Evolutionary conservation across 2,329 filamentous ascomycete species (phyloP), one percentile per base, ranked within the genome.

Genomic region (Fusarium sublunatum): DNA sequence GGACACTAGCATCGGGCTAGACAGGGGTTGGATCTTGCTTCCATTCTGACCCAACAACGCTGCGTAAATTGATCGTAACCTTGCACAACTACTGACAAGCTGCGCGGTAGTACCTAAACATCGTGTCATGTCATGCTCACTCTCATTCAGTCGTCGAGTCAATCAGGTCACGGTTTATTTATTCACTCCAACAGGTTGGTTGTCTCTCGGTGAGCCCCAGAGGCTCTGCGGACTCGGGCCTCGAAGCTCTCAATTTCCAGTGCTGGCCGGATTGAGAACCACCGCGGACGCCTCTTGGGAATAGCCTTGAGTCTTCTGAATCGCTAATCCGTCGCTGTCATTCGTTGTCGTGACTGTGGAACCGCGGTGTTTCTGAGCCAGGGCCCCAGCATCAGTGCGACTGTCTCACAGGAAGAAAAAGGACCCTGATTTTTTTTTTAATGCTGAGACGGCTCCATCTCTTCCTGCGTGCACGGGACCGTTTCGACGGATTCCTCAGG

Each of bases 341-440:
- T 68, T 68, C 56, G 68, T 50, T 40, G 56, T 45, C 47, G 40
- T 55, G 35, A 29, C 29, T 45, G 68, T 68, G 66, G 64, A 58
- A 55, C 64, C 57, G 53, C 57, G 31, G 35, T 60, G 67, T 69
- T 67, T 70, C 54, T 62, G 48, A 69, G 48, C 61, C 59, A 44
- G 56, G 60, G 51, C 51, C 64, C 56, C 31, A 60, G 57, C 35
- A 41, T 22, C n/a, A 55, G 61, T 58, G 54, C 44, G 53, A 56
- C 53, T 70, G 68, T 70, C 68, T 70, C 61, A 70, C 59, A 64
- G 60, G 22, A 55, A 47, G 34, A 56, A 38, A 52, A 64, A 68
- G 58, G 58, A 64, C 66, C 68, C 59, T 67, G 64, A 66, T 67
- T 64, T 53, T 53, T 49, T 40, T 19, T 19, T n/a, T n/a, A n/a